Evolutionary conservation across 306 rosid species (phyloP).

Genomic region (Elaeagnus macrophylla): DNA sequence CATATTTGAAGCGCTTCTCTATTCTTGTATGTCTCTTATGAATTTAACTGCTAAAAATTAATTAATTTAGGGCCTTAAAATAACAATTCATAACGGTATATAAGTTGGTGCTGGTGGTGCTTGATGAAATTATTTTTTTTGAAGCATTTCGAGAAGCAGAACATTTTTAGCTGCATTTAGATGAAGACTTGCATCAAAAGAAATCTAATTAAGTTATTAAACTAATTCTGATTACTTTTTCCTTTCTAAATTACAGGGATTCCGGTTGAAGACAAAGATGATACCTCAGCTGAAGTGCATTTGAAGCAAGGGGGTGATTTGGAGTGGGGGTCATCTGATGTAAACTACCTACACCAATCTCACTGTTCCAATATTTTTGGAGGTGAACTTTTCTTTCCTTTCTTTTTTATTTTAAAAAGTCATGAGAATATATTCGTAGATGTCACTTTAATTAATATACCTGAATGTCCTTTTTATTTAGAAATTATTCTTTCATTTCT

Average conservation of each 20-base stretch:
- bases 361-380: neutral
- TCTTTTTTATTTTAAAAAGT: too few species aligned
- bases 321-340: neutral
- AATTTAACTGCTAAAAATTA: neutral
- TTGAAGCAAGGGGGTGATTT: neutral
- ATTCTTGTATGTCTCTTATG: neutral
- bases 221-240: too few species aligned
- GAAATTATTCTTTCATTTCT: too few species aligned
- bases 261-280: neutral
- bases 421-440: too few species aligned
- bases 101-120: neutral
- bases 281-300: neutral
- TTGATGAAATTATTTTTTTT: too few species aligned
- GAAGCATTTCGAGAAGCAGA: too few species aligned
- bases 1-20: neutral
- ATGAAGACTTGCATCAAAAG: too few species aligned
- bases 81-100: too few species aligned
- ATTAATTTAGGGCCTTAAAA: neutral
- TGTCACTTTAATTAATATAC: too few species aligned
- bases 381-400: neutral
- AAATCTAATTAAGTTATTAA: too few species aligned
- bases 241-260: neutral
- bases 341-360: neutral
- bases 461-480: too few species aligned
- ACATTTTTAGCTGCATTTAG: too few species aligned